Percentiles rank a stretch among this genome's conserved stretches.
Conservation (phyloP, 1,284 basidiomycete species). For the Xerocomus minutiporus region DNA sequence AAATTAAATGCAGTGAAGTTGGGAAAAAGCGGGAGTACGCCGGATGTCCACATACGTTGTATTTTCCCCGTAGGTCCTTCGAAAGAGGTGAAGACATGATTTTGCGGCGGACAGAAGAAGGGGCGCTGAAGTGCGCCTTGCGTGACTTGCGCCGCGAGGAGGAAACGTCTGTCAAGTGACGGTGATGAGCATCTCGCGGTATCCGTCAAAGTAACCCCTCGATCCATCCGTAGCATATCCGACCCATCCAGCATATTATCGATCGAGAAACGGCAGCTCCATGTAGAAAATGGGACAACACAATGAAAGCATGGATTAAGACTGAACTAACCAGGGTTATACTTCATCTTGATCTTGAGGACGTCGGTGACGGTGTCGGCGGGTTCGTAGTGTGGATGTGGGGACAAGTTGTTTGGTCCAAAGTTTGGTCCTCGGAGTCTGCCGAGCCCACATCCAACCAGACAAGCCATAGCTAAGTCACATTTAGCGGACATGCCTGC, state of each 20-base stretch:
- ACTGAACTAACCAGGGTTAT: conserved; percentile 64
- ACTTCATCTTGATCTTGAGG: conserved; percentile 77
- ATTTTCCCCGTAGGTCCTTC: conserved; percentile 91
- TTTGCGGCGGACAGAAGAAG: conserved; percentile 91
- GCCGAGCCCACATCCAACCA: conserved; percentile 16
- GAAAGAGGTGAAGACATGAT: conserved; percentile 96
- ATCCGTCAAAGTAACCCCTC: conserved; percentile 29
- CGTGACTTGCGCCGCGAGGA: conserved; percentile 93
- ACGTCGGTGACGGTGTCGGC: conserved; percentile 38
- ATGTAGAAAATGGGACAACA: conserved; percentile 12
- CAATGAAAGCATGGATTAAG: conserved; percentile 5
- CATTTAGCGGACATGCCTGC: conserved; percentile 23
- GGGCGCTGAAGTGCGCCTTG: conserved; percentile 93
- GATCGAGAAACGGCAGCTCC: conserved; percentile 21
- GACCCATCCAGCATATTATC: conserved; percentile 52
- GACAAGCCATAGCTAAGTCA: neutral
- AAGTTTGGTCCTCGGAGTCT: conserved; percentile 31
- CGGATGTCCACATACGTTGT: conserved; percentile 67
- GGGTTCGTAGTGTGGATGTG: conserved; percentile 16
- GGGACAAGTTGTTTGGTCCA: conserved; percentile 30
- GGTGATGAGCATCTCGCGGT: conserved; percentile 23
- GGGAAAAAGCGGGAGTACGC: neutral
- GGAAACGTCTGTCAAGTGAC: conserved; percentile 58
- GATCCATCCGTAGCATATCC: conserved; percentile 40
- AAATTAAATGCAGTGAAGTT: neutral